Conservation (phyloP, 2,329 filamentous ascomycete genomes). For the Whalleya microplaca region DNA sequence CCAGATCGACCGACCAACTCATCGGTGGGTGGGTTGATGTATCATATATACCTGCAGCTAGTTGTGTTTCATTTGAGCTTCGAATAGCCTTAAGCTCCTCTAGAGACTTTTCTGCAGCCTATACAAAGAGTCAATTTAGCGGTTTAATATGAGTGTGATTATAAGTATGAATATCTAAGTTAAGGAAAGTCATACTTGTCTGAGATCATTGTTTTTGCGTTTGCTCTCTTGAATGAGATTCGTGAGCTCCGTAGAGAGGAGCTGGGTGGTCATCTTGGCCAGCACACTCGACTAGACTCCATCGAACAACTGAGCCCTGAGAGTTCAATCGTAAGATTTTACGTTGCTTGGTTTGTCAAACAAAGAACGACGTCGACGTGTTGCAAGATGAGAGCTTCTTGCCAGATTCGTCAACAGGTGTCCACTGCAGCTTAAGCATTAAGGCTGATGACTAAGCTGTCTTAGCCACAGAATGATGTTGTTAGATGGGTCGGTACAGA, state of each 20-base stretch:
- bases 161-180: slow-evolving; percentile 8
- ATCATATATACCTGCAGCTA: slow-evolving; percentile 64
- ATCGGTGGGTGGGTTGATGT: neutral
- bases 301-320: slow-evolving; percentile 19
- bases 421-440: slow-evolving; percentile 4
- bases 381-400: slow-evolving; percentile 29
- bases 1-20: neutral
- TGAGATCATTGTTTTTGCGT: slow-evolving; percentile 87
- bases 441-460: slow-evolving; percentile 24
- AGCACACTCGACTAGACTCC: slow-evolving; percentile 25
- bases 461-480: slow-evolving; percentile 7
- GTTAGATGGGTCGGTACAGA: neutral
- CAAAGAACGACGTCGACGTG: slow-evolving; percentile 1
- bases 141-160: neutral
- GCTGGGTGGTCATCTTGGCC: slow-evolving; percentile 82
- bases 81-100: slow-evolving; percentile 82
- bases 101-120: slow-evolving; percentile 93
- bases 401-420: slow-evolving; percentile 33
- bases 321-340: neutral
- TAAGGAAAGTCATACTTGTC: slow-evolving; percentile 62
- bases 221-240: slow-evolving; percentile 96
- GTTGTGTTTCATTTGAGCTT: slow-evolving; percentile 74
- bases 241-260: slow-evolving; percentile 83
- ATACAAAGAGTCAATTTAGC: slow-evolving; percentile 13
- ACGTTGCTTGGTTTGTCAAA: neutral